Evolutionary conservation across 495 filamentous ascomycete species (phyloP).

Genomic region (Penicillium salamii): DNA sequence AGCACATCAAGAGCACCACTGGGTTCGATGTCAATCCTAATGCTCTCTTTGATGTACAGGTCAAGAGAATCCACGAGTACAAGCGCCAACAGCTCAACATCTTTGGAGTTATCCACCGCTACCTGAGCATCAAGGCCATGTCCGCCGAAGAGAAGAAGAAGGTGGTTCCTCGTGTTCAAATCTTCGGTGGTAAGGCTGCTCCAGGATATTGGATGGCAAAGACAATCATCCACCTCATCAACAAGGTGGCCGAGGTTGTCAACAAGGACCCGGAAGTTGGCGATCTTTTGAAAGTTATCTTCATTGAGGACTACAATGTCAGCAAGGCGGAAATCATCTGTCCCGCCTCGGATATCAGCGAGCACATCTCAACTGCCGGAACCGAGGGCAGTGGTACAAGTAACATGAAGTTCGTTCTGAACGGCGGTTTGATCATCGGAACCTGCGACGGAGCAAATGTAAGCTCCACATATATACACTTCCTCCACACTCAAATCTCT

Average conservation of each 20-base stretch:
- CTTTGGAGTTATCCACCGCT: constrained; percentile 95
- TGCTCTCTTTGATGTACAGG: constrained; percentile 92
- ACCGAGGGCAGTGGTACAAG: constrained; percentile 72
- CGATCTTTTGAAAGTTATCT: constrained; percentile 93
- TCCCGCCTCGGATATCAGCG: constrained; percentile 92
- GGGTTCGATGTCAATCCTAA: constrained; percentile 80
- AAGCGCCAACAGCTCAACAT: constrained; percentile 99
- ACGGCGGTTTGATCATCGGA: constrained; percentile 94
- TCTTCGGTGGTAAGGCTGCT: constrained; percentile 97
- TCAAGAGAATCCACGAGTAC: constrained; percentile 99
- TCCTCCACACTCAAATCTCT: constrained; percentile 2
- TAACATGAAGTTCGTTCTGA: constrained; percentile 99
- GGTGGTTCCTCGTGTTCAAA: constrained; percentile 84
- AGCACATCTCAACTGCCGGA: constrained; percentile 97
- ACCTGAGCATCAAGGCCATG: constrained; percentile 84
- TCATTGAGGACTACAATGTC: constrained; percentile 97
- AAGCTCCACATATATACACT: constrained; percentile 35
- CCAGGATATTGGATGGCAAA: constrained; percentile 99
- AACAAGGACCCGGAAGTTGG: constrained; percentile 91
- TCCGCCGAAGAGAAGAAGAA: constrained; percentile 83
- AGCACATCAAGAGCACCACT: constrained; percentile 79
- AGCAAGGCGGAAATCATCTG: constrained; percentile 97
- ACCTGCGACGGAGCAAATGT: constrained; percentile 98
- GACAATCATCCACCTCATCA: constrained; percentile 95
- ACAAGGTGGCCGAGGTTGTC: constrained; percentile 84